These are phyloP conservation scores for Podospora australis DNA, from an alignment of 495 filamentous ascomycete genomes.

Conservation along the genomic window DNA sequence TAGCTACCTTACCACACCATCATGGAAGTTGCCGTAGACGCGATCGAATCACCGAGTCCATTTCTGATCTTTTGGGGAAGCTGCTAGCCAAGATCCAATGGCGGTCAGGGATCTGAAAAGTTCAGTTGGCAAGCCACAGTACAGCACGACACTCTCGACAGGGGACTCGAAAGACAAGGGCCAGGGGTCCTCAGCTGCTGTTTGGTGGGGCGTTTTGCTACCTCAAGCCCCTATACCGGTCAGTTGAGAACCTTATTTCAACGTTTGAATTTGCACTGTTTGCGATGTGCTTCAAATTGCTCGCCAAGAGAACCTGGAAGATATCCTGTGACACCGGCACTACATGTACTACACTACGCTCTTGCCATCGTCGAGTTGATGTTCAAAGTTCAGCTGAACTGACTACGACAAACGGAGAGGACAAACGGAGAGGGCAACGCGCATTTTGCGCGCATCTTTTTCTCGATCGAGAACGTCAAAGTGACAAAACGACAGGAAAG, in stretches of 20 bases:
- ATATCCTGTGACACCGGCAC: too few relatives aligned
- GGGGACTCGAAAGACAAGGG: not conserved
- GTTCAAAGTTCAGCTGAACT: not conserved
- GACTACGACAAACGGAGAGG: not conserved
- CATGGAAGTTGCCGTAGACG: too few relatives aligned
- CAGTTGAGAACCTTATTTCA: not conserved
- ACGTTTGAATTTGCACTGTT: not conserved
- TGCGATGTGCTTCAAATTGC: not conserved
- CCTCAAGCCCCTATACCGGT: not conserved
- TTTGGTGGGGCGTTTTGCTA: not conserved
- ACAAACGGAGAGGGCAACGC: not conserved
- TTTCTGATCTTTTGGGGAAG: not conserved
- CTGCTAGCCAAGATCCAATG: not conserved
- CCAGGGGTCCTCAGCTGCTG: not conserved
- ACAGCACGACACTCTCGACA: too few relatives aligned
- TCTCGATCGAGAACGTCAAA: not conserved
- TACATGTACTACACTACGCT: too few relatives aligned
- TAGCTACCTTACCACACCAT: too few relatives aligned
- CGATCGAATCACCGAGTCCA: too few relatives aligned
- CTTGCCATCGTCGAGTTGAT: too few relatives aligned
- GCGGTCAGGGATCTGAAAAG: not conserved
- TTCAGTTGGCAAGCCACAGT: not conserved
- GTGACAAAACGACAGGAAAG: too few relatives aligned
- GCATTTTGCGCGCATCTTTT: not conserved
- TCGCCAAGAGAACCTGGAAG: not conserved